Evolutionary conservation across 768 basidiomycete genomes (phyloP), one percentile per base, ranked within the genome.

Genomic region (Lentinula sp.): DNA sequence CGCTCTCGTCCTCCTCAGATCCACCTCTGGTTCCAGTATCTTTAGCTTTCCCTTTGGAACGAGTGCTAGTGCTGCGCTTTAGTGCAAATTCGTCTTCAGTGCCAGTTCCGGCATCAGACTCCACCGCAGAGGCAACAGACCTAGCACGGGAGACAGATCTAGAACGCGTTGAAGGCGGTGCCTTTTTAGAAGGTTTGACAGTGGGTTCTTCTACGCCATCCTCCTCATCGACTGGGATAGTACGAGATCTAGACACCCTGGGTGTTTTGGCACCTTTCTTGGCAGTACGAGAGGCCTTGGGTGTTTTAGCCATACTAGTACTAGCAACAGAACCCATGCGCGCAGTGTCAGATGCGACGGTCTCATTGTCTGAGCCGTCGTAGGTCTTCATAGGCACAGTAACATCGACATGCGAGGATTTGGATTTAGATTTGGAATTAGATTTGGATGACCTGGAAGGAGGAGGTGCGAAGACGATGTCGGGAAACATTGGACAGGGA

Each of bases 401-500:
- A n/a, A 71, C 54, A 45, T 78, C 78, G 43, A 69, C 67, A 58
- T 74, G 70, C 4, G 64, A 64, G 13, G 64, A 65, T 56, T 70
- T 72, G 11, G 71, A 66, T 57, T 71, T 74, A 31, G 68, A 56
- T 56, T 39, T 28, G 23, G 55, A 43, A 15, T 28, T 42, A 9
- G 55, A 68, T 21, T 39, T 66, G 60, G 45, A 46, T 8, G 67
- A 64, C 48, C 63, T 72, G 5, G 76, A 72, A 15, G 71, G 35
- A n/a, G 72, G 68, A 34, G 65, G 57, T 11, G 70, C 62, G 57
- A 63, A 46, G 66, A 62, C 58, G 61, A 70, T 54, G 61, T 61
- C 62, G 50, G 52, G 32, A 54, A 81, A 78, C 70, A 82, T 78
- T 8, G 79, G 73, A 64, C 78, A 81, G 52, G 75, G 60, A 35